These are phyloP conservation scores for Colletotrichum abscissum DNA, from an alignment of 2,329 filamentous ascomycete species.

Conservation along the genomic window DNA sequence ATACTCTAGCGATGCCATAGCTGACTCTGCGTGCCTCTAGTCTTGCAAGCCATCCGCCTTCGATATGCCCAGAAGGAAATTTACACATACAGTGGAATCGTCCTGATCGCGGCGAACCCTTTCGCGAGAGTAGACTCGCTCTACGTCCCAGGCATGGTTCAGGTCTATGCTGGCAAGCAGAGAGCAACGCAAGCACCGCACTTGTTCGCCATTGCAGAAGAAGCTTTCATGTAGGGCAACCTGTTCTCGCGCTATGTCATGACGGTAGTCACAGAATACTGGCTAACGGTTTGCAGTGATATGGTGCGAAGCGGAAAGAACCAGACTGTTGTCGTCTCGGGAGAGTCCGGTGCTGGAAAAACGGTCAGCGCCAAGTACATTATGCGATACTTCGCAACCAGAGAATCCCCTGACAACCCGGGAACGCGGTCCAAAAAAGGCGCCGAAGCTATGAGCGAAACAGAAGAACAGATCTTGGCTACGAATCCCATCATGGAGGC, in stretches of 20 bases:
- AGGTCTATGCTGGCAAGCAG: slow-evolving; percentile 97
- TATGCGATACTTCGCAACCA: slow-evolving; percentile 99
- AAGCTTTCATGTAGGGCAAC: slow-evolving; percentile 87
- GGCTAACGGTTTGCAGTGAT: slow-evolving; percentile 72
- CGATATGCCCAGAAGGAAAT: slow-evolving; percentile 99
- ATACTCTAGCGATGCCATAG: background rate
- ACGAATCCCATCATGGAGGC: slow-evolving; percentile 99
- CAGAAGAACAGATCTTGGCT: slow-evolving; percentile 96
- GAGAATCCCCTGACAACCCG: slow-evolving; percentile 91
- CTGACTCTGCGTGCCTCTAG: slow-evolving; percentile 56
- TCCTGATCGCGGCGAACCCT: slow-evolving; percentile 97
- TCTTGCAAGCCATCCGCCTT: slow-evolving; percentile 96
- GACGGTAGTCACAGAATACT: background rate
- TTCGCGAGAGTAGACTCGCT: slow-evolving; percentile 97
- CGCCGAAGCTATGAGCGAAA: slow-evolving; percentile 90
- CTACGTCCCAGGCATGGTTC: slow-evolving; percentile 99
- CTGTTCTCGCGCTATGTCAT: background rate
- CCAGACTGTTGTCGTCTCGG: slow-evolving; percentile 98
- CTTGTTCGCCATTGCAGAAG: slow-evolving; percentile 98
- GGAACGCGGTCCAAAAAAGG: slow-evolving; percentile 81
- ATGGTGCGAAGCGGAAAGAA: slow-evolving; percentile 97
- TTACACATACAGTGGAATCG: slow-evolving; percentile 99
- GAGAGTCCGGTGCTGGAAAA: slow-evolving; percentile 98
- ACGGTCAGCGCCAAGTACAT: slow-evolving; percentile 99
- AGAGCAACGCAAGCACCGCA: slow-evolving; percentile 96